A percentile compares a stretch with the other conserved stretches of the same genome.
Evolutionary conservation across 2,329 filamentous ascomycete species (phyloP).

Genomic region (Colletotrichum lini): DNA sequence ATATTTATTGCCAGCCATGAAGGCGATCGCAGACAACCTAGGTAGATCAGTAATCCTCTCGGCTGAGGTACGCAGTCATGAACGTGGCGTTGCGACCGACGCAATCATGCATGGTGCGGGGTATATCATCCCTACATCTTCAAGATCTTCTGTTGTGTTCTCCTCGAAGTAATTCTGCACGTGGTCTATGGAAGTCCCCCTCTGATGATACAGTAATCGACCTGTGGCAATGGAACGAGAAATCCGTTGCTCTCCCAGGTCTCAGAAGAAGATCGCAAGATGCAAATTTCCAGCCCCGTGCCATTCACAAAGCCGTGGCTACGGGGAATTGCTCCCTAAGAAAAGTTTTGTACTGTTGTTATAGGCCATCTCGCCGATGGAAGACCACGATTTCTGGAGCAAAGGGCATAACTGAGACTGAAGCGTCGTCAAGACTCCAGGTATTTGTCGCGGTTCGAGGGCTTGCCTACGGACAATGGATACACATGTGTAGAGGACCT

Average conservation of each 20-base stretch:
- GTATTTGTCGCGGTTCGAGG: conserved; percentile 35
- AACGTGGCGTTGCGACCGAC: background rate
- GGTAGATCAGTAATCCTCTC: background rate
- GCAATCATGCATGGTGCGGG: background rate
- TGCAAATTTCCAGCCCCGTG: conserved; percentile 30
- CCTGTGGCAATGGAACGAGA: conserved; percentile 11
- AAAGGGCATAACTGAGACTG: background rate
- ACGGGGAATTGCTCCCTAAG: conserved; percentile 22
- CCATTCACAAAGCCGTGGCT: conserved; percentile 33
- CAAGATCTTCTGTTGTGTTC: background rate
- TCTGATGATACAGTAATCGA: background rate
- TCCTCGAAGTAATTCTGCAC: too few species aligned
- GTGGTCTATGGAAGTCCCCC: too few species aligned
- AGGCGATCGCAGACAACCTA: background rate
- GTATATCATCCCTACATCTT: background rate
- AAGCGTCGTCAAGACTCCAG: conserved; percentile 18
- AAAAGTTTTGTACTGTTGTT: conserved; percentile 12
- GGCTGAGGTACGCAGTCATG: background rate
- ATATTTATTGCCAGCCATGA: background rate
- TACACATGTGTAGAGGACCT: conserved; percentile 38
- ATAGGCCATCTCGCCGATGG: conserved; percentile 22
- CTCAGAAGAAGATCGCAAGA: conserved; percentile 19
- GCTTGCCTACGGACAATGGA: conserved; percentile 13
- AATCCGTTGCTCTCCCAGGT: conserved; percentile 20
- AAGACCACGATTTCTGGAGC: conserved; percentile 1